These are phyloP conservation scores for Phytophthora tentaculata DNA, from an alignment of 352 stramenopile species.

Conservation along the genomic window DNA sequence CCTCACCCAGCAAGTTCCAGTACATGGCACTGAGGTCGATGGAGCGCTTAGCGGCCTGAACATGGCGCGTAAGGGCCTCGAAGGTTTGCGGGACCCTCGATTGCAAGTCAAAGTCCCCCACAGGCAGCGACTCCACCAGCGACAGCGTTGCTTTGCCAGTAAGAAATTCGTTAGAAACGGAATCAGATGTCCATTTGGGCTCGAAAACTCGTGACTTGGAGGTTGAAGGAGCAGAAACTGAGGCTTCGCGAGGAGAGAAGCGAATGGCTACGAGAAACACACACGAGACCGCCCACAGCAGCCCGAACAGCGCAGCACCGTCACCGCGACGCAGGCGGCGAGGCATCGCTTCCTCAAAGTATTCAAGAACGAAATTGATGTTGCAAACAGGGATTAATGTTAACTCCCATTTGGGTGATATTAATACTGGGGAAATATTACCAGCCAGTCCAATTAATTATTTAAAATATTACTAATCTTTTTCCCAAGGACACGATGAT, in stretches of 20 bases:
- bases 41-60: constrained; percentile 44
- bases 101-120: constrained; percentile 62
- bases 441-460: too few species aligned
- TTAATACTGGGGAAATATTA: too few species aligned
- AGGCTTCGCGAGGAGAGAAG: constrained; percentile 16
- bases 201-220: constrained; percentile 28
- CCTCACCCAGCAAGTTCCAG: constrained; percentile 75
- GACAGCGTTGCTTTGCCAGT: constrained; percentile 33
- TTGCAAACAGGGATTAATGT: too few species aligned
- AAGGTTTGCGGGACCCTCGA: constrained; percentile 52
- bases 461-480: too few species aligned
- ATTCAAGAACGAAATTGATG: constrained; percentile 1
- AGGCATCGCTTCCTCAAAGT: constrained; percentile 7
- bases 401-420: too few species aligned
- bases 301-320: constrained; percentile 23
- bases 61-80: constrained; percentile 50
- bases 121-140: constrained; percentile 72
- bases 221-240: not conserved
- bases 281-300: constrained; percentile 35
- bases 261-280: constrained; percentile 33
- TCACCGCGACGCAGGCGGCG: constrained; percentile 25
- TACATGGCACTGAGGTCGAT: constrained; percentile 89
- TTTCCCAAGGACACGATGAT: too few species aligned
- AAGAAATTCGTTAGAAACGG: constrained; percentile 11
- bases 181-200: constrained; percentile 13